phyloP scores from a whole-genome alignment of 495 filamentous ascomycete species.

The Podospora sp. region DNA sequence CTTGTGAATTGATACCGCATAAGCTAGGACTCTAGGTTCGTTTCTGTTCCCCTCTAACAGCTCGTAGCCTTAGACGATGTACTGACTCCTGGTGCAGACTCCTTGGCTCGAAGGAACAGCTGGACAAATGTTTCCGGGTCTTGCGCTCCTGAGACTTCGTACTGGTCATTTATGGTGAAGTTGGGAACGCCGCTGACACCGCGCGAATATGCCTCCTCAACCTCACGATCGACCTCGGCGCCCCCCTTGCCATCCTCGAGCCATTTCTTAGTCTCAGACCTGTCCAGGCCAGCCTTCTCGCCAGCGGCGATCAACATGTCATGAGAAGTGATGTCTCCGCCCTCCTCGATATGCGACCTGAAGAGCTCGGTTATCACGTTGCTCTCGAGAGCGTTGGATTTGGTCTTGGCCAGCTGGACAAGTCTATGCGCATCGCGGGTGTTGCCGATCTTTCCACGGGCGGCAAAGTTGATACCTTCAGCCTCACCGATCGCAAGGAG shows the following conservation, averaged over 20 bases:
- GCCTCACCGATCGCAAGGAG: conserved; percentile 59
- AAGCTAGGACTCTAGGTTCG: background rate
- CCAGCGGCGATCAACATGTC: conserved; percentile 62
- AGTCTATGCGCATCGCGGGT: conserved; percentile 77
- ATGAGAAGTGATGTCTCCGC: conserved; percentile 72
- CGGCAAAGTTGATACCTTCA: conserved; percentile 73
- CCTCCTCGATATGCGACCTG: conserved; percentile 73
- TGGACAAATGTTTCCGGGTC: conserved; percentile 59
- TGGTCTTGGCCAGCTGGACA: conserved; percentile 67
- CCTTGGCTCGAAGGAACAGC: conserved; percentile 57
- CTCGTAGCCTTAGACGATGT: background rate
- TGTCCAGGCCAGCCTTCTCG: conserved; percentile 64
- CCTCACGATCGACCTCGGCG: conserved; percentile 70
- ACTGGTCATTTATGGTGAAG: conserved; percentile 66
- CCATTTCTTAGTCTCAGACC: conserved; percentile 61
- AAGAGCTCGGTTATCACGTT: conserved; percentile 71
- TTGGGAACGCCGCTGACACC: conserved; percentile 73
- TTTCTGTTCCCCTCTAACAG: conserved; percentile 10
- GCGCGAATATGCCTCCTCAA: conserved; percentile 56
- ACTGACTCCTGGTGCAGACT: conserved; percentile 26
- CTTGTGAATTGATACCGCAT: background rate
- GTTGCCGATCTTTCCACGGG: conserved; percentile 73
- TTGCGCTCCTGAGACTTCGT: conserved; percentile 66
- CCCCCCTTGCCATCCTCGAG: conserved; percentile 66
- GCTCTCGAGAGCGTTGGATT: conserved; percentile 58